Evolutionary conservation across 768 basidiomycete genomes (phyloP).

Genomic region (Lyophyllum decastes): DNA sequence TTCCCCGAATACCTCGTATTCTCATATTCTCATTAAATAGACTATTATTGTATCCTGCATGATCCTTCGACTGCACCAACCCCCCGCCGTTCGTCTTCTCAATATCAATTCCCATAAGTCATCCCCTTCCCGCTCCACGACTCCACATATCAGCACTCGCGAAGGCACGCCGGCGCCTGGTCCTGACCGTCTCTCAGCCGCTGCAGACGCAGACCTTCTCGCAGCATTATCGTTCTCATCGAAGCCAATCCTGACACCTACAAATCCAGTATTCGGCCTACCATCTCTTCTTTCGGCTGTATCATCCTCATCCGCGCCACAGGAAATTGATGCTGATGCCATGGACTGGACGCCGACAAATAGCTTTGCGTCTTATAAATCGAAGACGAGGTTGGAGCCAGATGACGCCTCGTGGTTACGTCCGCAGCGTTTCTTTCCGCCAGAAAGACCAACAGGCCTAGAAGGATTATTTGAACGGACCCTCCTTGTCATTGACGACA

Average conservation of each 20-base stretch:
- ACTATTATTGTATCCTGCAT: slow-evolving; percentile 50
- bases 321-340: slow-evolving; percentile 41
- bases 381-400: slow-evolving; percentile 20
- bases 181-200: slow-evolving; percentile 12
- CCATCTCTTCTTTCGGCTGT: slow-evolving; percentile 55
- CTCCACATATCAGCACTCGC: slow-evolving; percentile 33
- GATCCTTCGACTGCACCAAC: slow-evolving; percentile 63
- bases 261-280: slow-evolving; percentile 66
- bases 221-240: slow-evolving; percentile 66
- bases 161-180: slow-evolving; percentile 17
- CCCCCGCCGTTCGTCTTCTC: slow-evolving; percentile 71
- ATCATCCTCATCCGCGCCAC: slow-evolving; percentile 19
- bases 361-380: slow-evolving; percentile 20
- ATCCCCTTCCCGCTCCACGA: slow-evolving; percentile 43
- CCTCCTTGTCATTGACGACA: slow-evolving; percentile 52
- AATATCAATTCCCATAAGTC: slow-evolving; percentile 50
- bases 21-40: slow-evolving; percentile 34
- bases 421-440: slow-evolving; percentile 76
- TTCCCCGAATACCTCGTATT: not conserved
- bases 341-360: slow-evolving; percentile 72
- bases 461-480: slow-evolving; percentile 70
- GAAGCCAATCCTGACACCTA: slow-evolving; percentile 51
- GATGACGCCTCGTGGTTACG: slow-evolving; percentile 55
- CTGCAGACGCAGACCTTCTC: slow-evolving; percentile 56
- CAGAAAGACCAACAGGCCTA: slow-evolving; percentile 76